phyloP scores from a whole-genome alignment of 768 basidiomycete genomes.

The Rhizopogon vesiculosus region DNA sequence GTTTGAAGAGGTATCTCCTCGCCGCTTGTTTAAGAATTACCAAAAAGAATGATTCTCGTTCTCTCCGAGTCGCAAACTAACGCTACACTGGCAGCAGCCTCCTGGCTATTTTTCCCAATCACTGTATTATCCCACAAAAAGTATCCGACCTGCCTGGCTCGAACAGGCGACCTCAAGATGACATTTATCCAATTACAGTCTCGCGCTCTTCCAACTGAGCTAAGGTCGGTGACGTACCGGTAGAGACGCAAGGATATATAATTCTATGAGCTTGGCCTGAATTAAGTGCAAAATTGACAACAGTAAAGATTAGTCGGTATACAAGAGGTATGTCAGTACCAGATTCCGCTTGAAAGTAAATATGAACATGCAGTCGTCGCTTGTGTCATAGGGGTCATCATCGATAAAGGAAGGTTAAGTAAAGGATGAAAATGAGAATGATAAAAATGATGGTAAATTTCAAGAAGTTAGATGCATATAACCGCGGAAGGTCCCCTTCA shows the following conservation, averaged over 20 bases:
- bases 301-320: conserved; percentile 1
- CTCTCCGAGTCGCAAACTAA: no score
- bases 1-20: no score
- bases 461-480: conserved; percentile 10
- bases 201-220: conserved; percentile 50
- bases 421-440: not conserved
- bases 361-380: conserved; percentile 4
- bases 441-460: not conserved
- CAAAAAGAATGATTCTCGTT: no score
- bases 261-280: no score
- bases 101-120: no score
- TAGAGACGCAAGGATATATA: no score
- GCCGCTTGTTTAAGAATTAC: no score
- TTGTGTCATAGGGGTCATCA: conserved; percentile 1
- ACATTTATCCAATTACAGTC: conserved; percentile 34
- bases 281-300: not conserved
- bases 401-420: not conserved
- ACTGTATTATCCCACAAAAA: not conserved
- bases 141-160: conserved; percentile 35
- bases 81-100: no score
- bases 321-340: not conserved
- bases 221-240: conserved; percentile 15
- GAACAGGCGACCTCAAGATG: conserved; percentile 44
- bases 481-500: not conserved
- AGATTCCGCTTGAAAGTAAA: conserved; percentile 1